Evolutionary conservation across 1,139 yeast species (phyloP).

Genomic region (Hyphopichia burtonii): DNA sequence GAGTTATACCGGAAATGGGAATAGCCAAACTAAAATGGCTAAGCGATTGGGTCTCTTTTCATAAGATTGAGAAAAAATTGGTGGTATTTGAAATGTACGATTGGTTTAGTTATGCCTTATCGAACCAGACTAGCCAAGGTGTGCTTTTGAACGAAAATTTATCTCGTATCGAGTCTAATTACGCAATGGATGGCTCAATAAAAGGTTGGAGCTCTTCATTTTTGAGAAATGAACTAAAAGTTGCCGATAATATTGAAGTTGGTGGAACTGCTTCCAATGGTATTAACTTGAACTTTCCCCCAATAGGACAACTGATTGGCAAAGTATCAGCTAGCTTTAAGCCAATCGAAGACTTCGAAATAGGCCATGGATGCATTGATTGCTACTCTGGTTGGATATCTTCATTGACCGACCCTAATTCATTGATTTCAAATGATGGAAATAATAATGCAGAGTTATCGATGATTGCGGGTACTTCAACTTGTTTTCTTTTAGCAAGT

Average conservation of each 20-base stretch:
- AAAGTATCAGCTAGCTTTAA: not conserved
- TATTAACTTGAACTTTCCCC: not conserved
- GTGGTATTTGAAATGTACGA: slow-evolving; percentile 54
- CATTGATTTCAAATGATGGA: slow-evolving; percentile 5
- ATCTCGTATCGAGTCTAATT: not conserved
- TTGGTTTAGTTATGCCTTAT: slow-evolving; percentile 42
- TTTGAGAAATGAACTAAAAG: slow-evolving; percentile 10
- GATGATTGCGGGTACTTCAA: slow-evolving; percentile 63
- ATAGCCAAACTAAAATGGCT: slow-evolving; percentile 50
- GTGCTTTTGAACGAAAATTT: slow-evolving; percentile 5
- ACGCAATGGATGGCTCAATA: slow-evolving; percentile 53
- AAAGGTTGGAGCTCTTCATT: slow-evolving; percentile 49
- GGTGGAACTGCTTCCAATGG: not conserved
- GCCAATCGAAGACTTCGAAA: slow-evolving; percentile 6
- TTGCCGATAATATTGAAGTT: not conserved
- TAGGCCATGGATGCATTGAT: slow-evolving; percentile 54
- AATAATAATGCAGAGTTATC: slow-evolving; percentile 19
- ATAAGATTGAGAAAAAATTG: slow-evolving; percentile 13
- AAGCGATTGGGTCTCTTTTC: slow-evolving; percentile 13
- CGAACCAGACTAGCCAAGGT: slow-evolving; percentile 21
- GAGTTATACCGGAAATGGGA: slow-evolving; percentile 56
- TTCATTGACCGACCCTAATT: slow-evolving; percentile 17
- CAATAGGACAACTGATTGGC: slow-evolving; percentile 4
- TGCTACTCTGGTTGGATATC: slow-evolving; percentile 58
- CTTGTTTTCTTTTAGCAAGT: slow-evolving; percentile 42